Percentiles rank a stretch among this genome's conserved stretches.
These are phyloP conservation scores for Biancaea sappan DNA, from an alignment of 306 rosid genomes.

Conservation along the genomic window DNA sequence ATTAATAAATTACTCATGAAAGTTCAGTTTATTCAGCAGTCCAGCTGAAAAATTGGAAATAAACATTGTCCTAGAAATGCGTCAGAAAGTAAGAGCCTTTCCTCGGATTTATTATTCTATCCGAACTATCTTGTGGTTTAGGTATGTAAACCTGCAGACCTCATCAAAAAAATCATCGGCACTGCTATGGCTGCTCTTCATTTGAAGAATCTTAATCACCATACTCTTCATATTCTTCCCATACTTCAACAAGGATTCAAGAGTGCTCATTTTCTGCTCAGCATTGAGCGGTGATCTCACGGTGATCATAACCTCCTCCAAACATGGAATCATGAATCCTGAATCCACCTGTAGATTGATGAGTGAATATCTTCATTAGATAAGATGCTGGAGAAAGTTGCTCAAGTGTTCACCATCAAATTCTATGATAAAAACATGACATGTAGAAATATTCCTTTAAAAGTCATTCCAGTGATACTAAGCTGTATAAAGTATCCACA, in stretches of 20 bases:
- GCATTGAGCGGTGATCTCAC: constrained; percentile 94
- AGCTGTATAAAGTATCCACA: background rate
- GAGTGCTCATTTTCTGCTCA: constrained; percentile 90
- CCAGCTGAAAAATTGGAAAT: constrained; percentile 39
- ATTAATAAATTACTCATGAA: background rate
- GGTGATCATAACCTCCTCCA: constrained; percentile 79
- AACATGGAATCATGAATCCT: constrained; percentile 72
- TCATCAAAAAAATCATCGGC: constrained; percentile 95
- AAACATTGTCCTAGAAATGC: constrained; percentile 25
- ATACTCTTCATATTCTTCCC: constrained; percentile 68
- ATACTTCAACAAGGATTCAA: constrained; percentile 78
- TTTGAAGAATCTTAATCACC: constrained; percentile 86
- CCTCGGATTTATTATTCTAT: constrained; percentile 60
- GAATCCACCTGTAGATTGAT: constrained; percentile 64
- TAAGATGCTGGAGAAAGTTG: constrained; percentile 2
- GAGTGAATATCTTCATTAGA: background rate
- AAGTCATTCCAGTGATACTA: background rate
- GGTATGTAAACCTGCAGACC: constrained; percentile 71
- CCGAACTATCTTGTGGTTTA: constrained; percentile 66
- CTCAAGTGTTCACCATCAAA: background rate
- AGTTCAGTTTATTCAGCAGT: constrained; percentile 35
- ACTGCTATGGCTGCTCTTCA: constrained; percentile 89
- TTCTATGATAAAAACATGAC: background rate
- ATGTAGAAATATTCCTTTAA: background rate
- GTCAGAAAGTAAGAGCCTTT: background rate